Percentiles rank a stretch among this genome's conserved stretches.
These are phyloP conservation scores for Apophysomyces trapeziformis DNA, from an alignment of 371 early-diverging fungal species.

Conservation along the genomic window DNA sequence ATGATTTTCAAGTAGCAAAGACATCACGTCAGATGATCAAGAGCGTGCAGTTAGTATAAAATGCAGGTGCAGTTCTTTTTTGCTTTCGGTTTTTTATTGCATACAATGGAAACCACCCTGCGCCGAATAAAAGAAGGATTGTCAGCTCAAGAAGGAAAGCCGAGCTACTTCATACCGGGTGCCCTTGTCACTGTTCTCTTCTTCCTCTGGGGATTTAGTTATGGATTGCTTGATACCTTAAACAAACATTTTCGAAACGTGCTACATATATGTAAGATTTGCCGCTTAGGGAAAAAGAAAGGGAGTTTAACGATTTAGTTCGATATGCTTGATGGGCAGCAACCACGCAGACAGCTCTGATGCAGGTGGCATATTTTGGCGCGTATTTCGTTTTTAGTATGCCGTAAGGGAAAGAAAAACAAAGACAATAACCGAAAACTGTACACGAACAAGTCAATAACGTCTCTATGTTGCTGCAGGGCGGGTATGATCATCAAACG, in stretches of 20 bases:
- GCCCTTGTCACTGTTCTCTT: constrained; percentile 45
- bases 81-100: not conserved
- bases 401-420: constrained; percentile 33
- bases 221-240: constrained; percentile 50
- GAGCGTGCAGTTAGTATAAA: not conserved
- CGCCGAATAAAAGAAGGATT: not conserved
- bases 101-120: not conserved
- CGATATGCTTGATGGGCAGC: constrained; percentile 17
- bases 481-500: constrained; percentile 44
- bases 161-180: constrained; percentile 38
- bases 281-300: no score
- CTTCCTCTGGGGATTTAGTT: constrained; percentile 57
- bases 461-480: constrained; percentile 11
- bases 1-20: not conserved
- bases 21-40: not conserved
- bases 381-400: constrained; percentile 52
- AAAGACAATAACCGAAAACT: not conserved
- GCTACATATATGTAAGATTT: constrained; percentile 41
- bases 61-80: not conserved
- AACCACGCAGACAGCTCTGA: constrained; percentile 49
- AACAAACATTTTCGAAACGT: constrained; percentile 53
- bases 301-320: no score
- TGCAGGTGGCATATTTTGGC: constrained; percentile 58
- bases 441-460: not conserved
- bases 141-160: constrained; percentile 5